Evolutionary conservation across 2,329 filamentous ascomycete genomes (phyloP).

Genomic region (Hyphodiscus sp.): DNA sequence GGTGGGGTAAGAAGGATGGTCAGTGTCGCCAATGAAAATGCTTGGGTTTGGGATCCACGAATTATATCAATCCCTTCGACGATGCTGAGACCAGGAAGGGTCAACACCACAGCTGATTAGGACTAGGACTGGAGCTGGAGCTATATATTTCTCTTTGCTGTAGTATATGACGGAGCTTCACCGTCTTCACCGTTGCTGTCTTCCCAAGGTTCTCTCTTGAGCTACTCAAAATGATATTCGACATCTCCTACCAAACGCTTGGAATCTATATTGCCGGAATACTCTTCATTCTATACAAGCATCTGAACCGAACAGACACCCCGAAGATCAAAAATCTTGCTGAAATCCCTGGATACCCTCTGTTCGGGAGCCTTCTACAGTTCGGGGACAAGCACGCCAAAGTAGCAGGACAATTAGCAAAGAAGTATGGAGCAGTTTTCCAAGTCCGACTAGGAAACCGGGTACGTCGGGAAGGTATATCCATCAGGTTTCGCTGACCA

Average conservation of each 20-base stretch:
- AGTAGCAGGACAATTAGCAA: constrained; percentile 7
- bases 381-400: constrained; percentile 10
- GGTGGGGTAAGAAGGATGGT: too few species aligned
- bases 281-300: constrained; percentile 1
- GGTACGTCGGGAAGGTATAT: background rate
- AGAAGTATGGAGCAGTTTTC: constrained; percentile 12
- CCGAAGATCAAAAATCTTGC: constrained; percentile 12
- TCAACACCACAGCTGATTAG: too few species aligned
- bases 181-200: background rate
- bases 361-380: constrained; percentile 11
- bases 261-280: constrained; percentile 3
- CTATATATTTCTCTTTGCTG: too few species aligned
- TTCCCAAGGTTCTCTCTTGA: background rate
- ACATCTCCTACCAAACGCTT: constrained; percentile 6
- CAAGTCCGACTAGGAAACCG: constrained; percentile 12
- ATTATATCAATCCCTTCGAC: too few species aligned
- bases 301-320: constrained; percentile 11
- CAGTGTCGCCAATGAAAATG: too few species aligned
- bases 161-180: background rate
- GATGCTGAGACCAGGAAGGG: too few species aligned
- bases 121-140: too few species aligned
- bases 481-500: constrained; percentile 1
- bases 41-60: too few species aligned
- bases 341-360: constrained; percentile 11
- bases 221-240: background rate